Conservation (phyloP, 108 stramenopile species). For the Conticribra guillardii region DNA sequence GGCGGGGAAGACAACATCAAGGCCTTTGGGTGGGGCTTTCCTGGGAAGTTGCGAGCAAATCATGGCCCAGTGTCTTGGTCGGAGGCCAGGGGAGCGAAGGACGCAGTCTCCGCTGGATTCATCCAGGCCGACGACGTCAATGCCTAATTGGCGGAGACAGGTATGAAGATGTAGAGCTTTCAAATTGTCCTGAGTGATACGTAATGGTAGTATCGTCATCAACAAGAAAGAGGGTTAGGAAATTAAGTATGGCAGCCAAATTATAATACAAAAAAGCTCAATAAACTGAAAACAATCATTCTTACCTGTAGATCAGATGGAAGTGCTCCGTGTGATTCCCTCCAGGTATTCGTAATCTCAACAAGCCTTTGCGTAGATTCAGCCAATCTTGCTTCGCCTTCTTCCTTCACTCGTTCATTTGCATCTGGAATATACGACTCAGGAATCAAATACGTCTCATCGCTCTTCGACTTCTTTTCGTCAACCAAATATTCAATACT, state of each 20-base stretch:
- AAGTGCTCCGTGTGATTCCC: constrained; percentile 71
- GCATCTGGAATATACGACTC: constrained; percentile 66
- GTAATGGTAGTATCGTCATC: no score
- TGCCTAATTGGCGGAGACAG: constrained; percentile 79
- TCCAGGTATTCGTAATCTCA: constrained; percentile 80
- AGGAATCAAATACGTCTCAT: constrained; percentile 63
- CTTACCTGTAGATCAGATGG: constrained; percentile 59
- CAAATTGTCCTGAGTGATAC: constrained; percentile 70
- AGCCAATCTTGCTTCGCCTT: constrained; percentile 75
- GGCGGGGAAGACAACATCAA: constrained; percentile 77
- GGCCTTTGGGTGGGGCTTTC: constrained; percentile 63
- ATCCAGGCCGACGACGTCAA: constrained; percentile 78
- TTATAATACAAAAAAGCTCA: no score
- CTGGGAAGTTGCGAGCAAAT: constrained; percentile 67
- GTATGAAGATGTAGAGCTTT: constrained; percentile 88
- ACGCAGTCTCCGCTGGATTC: constrained; percentile 68
- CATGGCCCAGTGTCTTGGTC: constrained; percentile 84
- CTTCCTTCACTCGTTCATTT: constrained; percentile 57
- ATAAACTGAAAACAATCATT: no score
- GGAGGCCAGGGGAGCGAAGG: constrained; percentile 79
- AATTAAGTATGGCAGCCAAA: no score
- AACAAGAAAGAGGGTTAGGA: background rate
- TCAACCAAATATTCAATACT: constrained; percentile 54
- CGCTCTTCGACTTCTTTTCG: constrained; percentile 11
- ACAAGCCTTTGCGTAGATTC: constrained; percentile 76